phyloP scores from a whole-genome alignment of 768 basidiomycete genomes.

The Suillus occidentalis region DNA sequence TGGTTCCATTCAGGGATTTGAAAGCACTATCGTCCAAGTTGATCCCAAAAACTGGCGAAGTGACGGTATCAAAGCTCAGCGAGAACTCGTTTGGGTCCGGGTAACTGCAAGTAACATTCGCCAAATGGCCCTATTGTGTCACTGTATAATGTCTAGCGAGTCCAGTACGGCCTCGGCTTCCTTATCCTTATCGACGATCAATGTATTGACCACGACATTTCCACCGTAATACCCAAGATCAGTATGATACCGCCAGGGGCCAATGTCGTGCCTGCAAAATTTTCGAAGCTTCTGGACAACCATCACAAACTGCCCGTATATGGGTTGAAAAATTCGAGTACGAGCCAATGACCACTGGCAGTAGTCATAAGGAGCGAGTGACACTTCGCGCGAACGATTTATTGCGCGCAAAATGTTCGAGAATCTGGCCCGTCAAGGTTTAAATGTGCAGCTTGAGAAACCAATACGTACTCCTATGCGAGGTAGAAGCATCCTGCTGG shows the following conservation, averaged over 20 bases:
- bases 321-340: not conserved
- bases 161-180: not conserved
- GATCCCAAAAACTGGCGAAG: not conserved
- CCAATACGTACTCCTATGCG: not conserved
- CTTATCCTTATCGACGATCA: not conserved
- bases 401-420: not conserved
- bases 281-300: not conserved
- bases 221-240: not conserved
- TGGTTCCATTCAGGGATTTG: slow-evolving; percentile 2
- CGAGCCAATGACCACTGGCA: not conserved
- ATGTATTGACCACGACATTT: not conserved
- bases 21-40: not conserved
- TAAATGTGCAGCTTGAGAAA: no score
- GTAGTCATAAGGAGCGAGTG: not conserved
- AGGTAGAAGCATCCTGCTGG: not conserved
- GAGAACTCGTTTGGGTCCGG: not conserved
- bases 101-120: not conserved
- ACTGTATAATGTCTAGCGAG: not conserved
- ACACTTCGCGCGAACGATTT: not conserved
- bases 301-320: not conserved
- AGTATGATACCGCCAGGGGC: not conserved
- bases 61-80: not conserved
- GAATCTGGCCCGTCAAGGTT: not conserved
- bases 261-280: not conserved
- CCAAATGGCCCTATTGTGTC: not conserved